These are phyloP conservation scores for Fusarium sp. DNA, from an alignment of 2,329 filamentous ascomycete genomes.

Conservation along the genomic window DNA sequence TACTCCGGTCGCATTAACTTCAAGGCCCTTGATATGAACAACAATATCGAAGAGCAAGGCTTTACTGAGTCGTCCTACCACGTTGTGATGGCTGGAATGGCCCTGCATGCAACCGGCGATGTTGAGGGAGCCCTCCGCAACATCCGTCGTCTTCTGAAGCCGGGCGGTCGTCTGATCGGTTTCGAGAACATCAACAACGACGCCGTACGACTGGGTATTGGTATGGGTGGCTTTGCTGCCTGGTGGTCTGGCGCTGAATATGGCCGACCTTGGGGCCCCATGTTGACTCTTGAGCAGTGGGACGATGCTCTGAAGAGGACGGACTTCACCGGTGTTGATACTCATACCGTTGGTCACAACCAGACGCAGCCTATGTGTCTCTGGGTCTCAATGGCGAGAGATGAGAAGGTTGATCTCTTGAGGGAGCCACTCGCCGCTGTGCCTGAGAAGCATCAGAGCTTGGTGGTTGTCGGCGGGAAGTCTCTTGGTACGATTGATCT, in stretches of 20 bases:
- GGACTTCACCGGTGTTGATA: constrained; percentile 20
- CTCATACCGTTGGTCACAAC: background rate
- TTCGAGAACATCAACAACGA: constrained; percentile 10
- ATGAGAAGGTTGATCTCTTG: background rate
- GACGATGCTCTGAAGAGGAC: constrained; percentile 4
- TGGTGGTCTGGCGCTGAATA: constrained; percentile 23
- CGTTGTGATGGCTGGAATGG: background rate
- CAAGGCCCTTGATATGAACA: constrained; percentile 8
- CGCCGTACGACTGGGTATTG: background rate
- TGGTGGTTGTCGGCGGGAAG: background rate
- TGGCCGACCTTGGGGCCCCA: constrained; percentile 6
- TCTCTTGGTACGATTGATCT: background rate
- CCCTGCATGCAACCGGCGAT: background rate
- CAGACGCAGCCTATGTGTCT: constrained; percentile 8
- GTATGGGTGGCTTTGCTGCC: constrained; percentile 11
- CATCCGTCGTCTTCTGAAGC: background rate
- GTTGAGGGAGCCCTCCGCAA: background rate
- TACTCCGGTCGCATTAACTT: background rate
- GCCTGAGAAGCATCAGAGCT: background rate
- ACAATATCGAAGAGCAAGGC: background rate
- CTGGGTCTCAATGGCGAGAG: background rate
- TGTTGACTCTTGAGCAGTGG: constrained; percentile 14
- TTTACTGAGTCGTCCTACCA: constrained; percentile 3
- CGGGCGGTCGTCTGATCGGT: constrained; percentile 3
- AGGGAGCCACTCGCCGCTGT: background rate